phyloP scores from a whole-genome alignment of 129 eudicot genomes.

The Helianthus tuberosus region DNA sequence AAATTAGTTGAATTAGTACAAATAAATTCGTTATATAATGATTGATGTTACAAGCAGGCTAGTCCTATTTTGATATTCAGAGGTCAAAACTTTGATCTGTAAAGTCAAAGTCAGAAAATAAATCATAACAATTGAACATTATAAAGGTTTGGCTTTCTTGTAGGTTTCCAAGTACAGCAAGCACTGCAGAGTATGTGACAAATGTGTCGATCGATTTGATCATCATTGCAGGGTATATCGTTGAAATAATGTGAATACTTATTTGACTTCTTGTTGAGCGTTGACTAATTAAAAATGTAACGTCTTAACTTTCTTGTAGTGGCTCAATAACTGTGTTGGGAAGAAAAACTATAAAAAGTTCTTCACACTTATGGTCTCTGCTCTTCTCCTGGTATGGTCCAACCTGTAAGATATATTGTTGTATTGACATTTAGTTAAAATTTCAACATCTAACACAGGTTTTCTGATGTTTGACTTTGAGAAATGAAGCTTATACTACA shows the following conservation, averaged over 20 bases:
- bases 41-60: background rate
- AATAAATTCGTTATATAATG: background rate
- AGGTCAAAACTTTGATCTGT: conserved; percentile 12
- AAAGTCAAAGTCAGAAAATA: background rate
- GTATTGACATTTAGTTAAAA: conserved; percentile 26
- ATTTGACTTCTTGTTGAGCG: background rate
- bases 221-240: conserved; percentile 94
- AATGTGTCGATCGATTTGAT: conserved; percentile 92
- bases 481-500: conserved; percentile 91
- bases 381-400: conserved; percentile 84
- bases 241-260: background rate
- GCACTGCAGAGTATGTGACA: conserved; percentile 98
- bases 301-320: conserved; percentile 44
- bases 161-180: conserved; percentile 99
- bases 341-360: conserved; percentile 80
- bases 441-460: conserved; percentile 38
- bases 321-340: conserved; percentile 96
- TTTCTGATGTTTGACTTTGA: conserved; percentile 59
- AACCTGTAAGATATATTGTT: conserved; percentile 16
- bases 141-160: conserved; percentile 23
- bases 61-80: background rate
- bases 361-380: conserved; percentile 85
- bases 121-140: background rate
- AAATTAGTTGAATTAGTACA: conserved; percentile 2
- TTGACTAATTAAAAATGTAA: conserved; percentile 15